Evolutionary conservation across 306 rosid genomes (phyloP), one percentile per base, ranked within the genome.

Genomic region (Lathyrus tuberosus): DNA sequence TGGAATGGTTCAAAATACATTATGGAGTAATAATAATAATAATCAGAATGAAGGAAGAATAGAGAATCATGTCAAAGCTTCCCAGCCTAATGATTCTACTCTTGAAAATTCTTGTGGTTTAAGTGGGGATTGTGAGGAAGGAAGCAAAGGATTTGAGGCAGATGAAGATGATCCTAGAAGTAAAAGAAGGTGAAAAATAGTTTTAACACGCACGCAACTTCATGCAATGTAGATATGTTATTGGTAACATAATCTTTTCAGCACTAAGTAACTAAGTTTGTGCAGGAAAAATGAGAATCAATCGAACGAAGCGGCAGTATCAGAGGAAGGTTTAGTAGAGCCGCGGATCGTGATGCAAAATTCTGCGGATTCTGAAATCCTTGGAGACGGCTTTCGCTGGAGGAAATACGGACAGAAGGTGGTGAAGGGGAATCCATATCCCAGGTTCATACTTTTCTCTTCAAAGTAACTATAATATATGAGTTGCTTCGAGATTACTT

Each of bases 321-420:
- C 89, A 56, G 87, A 84, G 13, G 96, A 88, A 62, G 87, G 76
- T 28, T 69, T 78, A 59, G 86, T 26, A 56, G 90, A 90, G 77
- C 83, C 86, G 3, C 83, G 84, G 8, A 65, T 80, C 43, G 81
- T 82, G 80, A 86, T 82, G 80, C 96, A 86, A 80, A 87, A 78
- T 67, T 79, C 85, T 14, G 68, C 69, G 0, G 92, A 88, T 76
- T 73, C 87, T 30, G 96, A 88, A 66, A 75, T 87, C 18, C 52
- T 85, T 2, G 87, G 89, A 40, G 96, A 94, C 72, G 96, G 97
- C 51, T 86, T 87, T 74, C 97, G 96, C 69, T 94, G 99, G 99
- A 91, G 97, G 80, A 94, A 94, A 84, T 94, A 94, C 76, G 99
- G 99, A 7, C 97, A 94, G 87, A 94, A 94, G 65, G 92, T 94